Evolutionary conservation across 371 early-diverging fungal genomes (phyloP), one percentile per base, ranked within the genome.

Genomic region (Syncephalastrum sp.): DNA sequence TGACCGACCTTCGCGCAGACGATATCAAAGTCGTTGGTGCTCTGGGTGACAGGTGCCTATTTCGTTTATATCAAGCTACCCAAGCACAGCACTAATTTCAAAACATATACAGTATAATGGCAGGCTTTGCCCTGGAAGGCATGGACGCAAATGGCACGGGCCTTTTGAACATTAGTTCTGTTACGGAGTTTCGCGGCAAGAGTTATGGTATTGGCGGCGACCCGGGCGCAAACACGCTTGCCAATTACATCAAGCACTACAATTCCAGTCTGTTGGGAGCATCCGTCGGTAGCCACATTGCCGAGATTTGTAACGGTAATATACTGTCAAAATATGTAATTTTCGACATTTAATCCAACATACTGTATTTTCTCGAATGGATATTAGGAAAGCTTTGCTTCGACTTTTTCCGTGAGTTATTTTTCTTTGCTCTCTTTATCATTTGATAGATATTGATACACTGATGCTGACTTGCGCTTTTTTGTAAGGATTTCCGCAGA

Each of bases 181-280:
- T 60, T 21, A 59, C 55, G 8, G 77, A 72, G 52, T 70, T 69
- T 25, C 70, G 81, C 57, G 77, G 77, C 1, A 53, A 77, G 8
- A 75, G 74, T 50, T 80, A 67, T 56, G 65, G 68, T 27, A 67
- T 65, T 16, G 81, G 81, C 57, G 81, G 81, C 25, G 72, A 80
- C 43, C 19, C 33, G n/a, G 58, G 56, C 50, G 75, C 81, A 6
- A 45, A 66, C 0, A 77, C 75, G 13, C 25, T 80, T n/a, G 69
- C 77, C 2, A 77, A 73, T 42, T 66, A 69, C 24, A 49, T 77
- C 44, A 70, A 75, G 24, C 56, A 71, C 50, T 77, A 72, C 63
- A 69, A 67, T 41, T 49, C 68, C 0, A 52, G 46, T 19, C 25
- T 71, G 5, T 56, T 50, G 44, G 81, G 81, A 17, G 61, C 64